Base-by-base conservation (phyloP, 1,139 yeast genomes). In the Zygosaccharomyces pseudobailii region DNA sequence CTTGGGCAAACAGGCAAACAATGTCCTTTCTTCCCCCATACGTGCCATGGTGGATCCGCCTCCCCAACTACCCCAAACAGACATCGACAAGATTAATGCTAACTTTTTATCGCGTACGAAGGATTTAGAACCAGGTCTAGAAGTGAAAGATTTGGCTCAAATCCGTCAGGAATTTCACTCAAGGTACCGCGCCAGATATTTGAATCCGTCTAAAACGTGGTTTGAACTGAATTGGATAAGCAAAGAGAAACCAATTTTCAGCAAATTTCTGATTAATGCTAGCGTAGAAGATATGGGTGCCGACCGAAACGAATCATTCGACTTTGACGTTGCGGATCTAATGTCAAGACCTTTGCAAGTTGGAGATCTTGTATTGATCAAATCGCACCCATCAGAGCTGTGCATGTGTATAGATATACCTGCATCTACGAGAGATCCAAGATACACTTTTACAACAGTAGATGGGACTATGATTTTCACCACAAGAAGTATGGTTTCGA, bases 391-490 rank as follows among this genome's bases (percentile, higher is more conserved):
- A 19, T 61, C 68, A 6, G 71, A 69, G 39, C 55, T 76, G 19
- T 69, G 72, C 4, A 76, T 75, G 47, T 67, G 77, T 40, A 71
- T 71, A 1, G 70, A 69, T 36, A 58, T 74, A n/a, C 81, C 81
- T 0, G 47, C 55, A 3, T 55, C 64, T 5, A 56, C 67, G 1
- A 65, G 62, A 28, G 79, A 76, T 51, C 74, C 78, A 19, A 63
- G 79, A 31, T 84, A 78, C 55, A 76, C 85, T 0, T 73, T 80
- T 50, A 68, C 81, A 42, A 75, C 76, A 49, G 71, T 74, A 36
- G 75, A 74, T 49, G 92, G 94, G 4, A 78, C 73, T 40, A 66
- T 84, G 5, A 58, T 70, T 1, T 80, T 75, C 65, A 75, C 75
- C 1, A 67, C 76, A 9, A 73, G 72, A 49, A 61, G 68, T n/a